Evolutionary conservation across 768 basidiomycete genomes (phyloP).

Genomic region (Leccinellum albellum): DNA sequence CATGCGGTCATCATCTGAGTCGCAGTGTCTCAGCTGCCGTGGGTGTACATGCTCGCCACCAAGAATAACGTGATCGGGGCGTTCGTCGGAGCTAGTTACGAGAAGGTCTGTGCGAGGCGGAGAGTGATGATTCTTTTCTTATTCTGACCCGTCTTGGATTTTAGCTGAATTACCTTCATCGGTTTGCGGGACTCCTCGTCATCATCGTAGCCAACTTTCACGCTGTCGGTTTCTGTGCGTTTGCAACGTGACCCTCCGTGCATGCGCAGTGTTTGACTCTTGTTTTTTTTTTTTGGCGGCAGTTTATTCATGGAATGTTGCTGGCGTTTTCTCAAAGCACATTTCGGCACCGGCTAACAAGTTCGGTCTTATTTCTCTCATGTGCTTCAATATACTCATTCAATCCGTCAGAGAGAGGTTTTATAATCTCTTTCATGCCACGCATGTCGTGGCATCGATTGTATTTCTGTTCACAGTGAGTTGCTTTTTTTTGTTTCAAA

Average conservation of each 20-base stretch:
- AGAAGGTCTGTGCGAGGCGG: conserved; percentile 44
- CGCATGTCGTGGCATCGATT: conserved; percentile 56
- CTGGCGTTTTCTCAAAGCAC: conserved; percentile 37
- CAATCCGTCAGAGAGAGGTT: conserved; percentile 49
- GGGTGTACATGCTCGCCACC: conserved; percentile 57
- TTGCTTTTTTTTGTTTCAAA: background rate
- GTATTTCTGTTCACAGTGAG: conserved; percentile 57
- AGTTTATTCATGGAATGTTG: conserved; percentile 59
- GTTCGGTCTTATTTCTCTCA: conserved; percentile 53
- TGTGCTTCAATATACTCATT: conserved; percentile 49
- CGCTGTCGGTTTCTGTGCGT: conserved; percentile 52
- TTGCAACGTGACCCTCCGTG: background rate
- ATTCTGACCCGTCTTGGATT: background rate
- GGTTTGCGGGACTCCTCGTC: conserved; percentile 56
- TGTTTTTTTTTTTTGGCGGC: background rate
- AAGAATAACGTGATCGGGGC: conserved; percentile 67
- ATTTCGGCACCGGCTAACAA: conserved; percentile 35
- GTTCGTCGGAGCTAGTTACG: conserved; percentile 61
- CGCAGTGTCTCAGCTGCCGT: conserved; percentile 55
- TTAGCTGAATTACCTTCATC: conserved; percentile 74
- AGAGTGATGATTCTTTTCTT: background rate
- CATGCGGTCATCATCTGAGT: conserved; percentile 50
- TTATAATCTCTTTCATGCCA: conserved; percentile 64
- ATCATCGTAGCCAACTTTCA: conserved; percentile 59
- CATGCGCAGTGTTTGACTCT: background rate